Evolutionary conservation across 2,329 filamentous ascomycete genomes (phyloP), one percentile per base, ranked within the genome.

Genomic region (Ascochyta koolunga): DNA sequence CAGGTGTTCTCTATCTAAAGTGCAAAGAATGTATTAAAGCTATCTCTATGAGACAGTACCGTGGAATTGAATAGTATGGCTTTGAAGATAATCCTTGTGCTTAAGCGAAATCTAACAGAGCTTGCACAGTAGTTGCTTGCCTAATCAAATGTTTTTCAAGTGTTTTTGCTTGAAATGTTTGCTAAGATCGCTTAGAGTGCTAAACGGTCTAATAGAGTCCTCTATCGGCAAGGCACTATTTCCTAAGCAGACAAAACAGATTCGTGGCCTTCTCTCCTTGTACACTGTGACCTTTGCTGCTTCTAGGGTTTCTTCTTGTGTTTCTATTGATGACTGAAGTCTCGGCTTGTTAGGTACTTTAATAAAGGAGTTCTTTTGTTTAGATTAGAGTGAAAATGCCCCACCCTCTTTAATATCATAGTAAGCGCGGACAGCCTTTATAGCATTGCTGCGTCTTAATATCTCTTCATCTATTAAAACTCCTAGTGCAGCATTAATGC

Each of bases 321-420:
- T 27, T 10, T 40, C 1, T 8, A 6, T 18, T 18, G 22, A 13
- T 11, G 27, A 13, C 27, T n/a, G 29, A 32, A n/a, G 7, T n/a
- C 13, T 32, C 6, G 4, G 11, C 13, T 32, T 32, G 29, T n/a
- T 32, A 2, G 29, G 11, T n/a, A 5, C 9, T 4, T 32, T 2
- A 2, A 24, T n/a, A 19, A 22, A 5, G 22, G 13, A n/a, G 37
- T 39, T 13, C 37, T 13, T 24, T 15, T 24, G 22, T 24, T 24
- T 24, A 24, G 25, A 27, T 27, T 9, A 6, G 25, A 27, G 8
- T 27, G 25, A 27, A 8, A 8, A 27, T 8, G 8, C 25, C 8
- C 19, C 24, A 10, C 38, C 38, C 31, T 62, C 51, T 42, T 62
- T 41, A 21, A 60, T 38, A 13, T 43, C 36, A 52, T 38, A 62